phyloP scores from a whole-genome alignment of 1,139 yeast species.

The Geotrichum histeridarum region DNA sequence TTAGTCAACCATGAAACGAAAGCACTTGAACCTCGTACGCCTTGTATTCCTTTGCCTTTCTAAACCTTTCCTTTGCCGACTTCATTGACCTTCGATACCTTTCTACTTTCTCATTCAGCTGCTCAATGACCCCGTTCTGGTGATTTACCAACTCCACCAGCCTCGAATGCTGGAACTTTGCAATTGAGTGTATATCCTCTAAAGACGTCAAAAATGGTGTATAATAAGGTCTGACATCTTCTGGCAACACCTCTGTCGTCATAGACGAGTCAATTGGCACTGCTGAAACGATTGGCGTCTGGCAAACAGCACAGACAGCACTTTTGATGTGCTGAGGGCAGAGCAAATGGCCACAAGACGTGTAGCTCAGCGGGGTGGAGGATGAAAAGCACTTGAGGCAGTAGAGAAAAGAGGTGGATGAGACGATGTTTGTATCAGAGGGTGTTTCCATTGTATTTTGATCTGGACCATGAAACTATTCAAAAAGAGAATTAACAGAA shows the following conservation, averaged over 20 bases:
- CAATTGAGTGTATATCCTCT: constrained; percentile 16
- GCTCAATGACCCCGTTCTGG: constrained; percentile 16
- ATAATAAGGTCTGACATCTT: constrained; percentile 3
- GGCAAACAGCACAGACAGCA: constrained; percentile 12
- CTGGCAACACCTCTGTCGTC: neutral
- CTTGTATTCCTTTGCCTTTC: constrained; percentile 18
- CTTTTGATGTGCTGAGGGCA: constrained; percentile 9
- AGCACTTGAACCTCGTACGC: constrained; percentile 2
- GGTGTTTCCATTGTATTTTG: too few relatives aligned
- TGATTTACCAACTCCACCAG: constrained; percentile 12
- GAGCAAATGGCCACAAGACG: constrained; percentile 18
- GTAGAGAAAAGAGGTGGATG: constrained; percentile 10
- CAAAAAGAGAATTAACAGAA: too few relatives aligned
- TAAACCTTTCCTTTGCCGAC: constrained; percentile 13
- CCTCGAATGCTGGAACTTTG: constrained; percentile 17
- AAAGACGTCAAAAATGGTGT: constrained; percentile 9
- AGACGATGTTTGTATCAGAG: neutral
- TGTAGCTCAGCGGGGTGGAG: constrained; percentile 4
- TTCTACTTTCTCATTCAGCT: constrained; percentile 14
- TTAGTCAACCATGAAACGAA: neutral
- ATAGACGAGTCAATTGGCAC: neutral
- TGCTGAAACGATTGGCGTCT: neutral
- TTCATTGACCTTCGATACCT: constrained; percentile 15
- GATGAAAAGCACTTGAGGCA: constrained; percentile 14
- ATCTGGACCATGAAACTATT: too few relatives aligned